These are phyloP conservation scores for Oryza coarctata DNA, from an alignment of 176 grass and related monocot genomes.

Conservation along the genomic window DNA sequence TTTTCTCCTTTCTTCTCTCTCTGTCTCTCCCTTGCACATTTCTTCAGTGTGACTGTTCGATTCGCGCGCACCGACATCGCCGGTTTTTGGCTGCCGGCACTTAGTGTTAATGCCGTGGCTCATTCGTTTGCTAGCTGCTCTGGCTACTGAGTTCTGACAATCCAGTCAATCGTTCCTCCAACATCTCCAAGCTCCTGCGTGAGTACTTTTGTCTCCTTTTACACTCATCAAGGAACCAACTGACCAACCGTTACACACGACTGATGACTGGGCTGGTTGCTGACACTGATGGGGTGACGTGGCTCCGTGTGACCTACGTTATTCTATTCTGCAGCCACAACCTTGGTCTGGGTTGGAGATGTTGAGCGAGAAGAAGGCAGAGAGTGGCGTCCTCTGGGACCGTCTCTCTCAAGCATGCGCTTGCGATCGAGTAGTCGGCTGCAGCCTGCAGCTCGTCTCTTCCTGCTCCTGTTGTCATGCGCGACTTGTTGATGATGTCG, in stretches of 20 bases:
- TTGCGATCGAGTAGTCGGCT: neutral
- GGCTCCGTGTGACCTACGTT: neutral
- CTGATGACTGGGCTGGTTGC: neutral
- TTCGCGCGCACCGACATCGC: neutral
- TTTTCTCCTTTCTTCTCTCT: neutral
- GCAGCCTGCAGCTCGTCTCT: too few species aligned
- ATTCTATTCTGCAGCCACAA: neutral
- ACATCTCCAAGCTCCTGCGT: too few species aligned
- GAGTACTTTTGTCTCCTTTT: neutral
- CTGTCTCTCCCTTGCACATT: neutral
- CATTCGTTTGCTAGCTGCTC: neutral
- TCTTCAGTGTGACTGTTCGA: neutral
- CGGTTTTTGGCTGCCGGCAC: neutral
- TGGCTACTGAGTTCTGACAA: neutral
- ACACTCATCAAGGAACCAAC: neutral
- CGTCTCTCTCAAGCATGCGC: neutral
- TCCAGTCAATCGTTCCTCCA: neutral
- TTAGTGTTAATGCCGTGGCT: neutral
- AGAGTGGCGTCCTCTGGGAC: neutral
- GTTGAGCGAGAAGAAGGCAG: neutral
- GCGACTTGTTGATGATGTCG: constrained; percentile 14
- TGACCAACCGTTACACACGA: neutral
- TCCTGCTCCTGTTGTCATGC: neutral
- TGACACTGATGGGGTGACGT: constrained; percentile 4
- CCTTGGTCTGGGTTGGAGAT: neutral